Evolutionary conservation across 768 basidiomycete species (phyloP), one percentile per base, ranked within the genome.

Genomic region (Auriscalpium microsporum): DNA sequence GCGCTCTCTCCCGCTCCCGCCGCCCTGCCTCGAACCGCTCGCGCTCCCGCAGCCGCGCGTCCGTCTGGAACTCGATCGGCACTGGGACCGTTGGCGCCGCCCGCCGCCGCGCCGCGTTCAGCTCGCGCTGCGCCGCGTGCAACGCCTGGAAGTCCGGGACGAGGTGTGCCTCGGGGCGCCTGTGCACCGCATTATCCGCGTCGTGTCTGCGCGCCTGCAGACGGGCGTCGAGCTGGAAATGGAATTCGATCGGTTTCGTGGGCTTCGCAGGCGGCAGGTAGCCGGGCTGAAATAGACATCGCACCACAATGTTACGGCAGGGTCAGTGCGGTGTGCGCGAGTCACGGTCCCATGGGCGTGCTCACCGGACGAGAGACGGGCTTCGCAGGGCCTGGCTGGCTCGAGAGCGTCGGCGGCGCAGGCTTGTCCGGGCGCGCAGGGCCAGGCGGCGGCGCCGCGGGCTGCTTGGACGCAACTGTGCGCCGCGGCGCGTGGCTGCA

Each of bases 1-100:
- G 66, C 63, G 81, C 81, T 62, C 68, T 68, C 65, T 86, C 83
- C 56, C 80, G 81, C 64, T 75, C 79, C 58, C 73, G 73, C 33
- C 86, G 63, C 66, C 68, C 72, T 58, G 74, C 76, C 48, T 89
- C 84, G 66, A 84, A 89, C 71, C 73, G 73, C 63, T 76, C 80
- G 50, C 86, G 77, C 64, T 87, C 84, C 61, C 72, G 75, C 56
- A 79, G 76, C 37, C 87, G 77, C 14, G 65, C 67, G 37, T 81
- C 80, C 7, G 84, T 87, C 54, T 66, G 71, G 57, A 86, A 72
- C 53, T 69, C 63, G 42, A 80, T 71, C 10, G 78, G 69, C 10
- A 69, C 63, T 10, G 82, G 82, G 4, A 81, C 63, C 3, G 74
- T 73, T 23, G 79, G 80, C 49, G 71, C 72, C 17, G 78, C 62